phyloP scores from a whole-genome alignment of 306 rosid genomes.

The Trifolium repens region DNA sequence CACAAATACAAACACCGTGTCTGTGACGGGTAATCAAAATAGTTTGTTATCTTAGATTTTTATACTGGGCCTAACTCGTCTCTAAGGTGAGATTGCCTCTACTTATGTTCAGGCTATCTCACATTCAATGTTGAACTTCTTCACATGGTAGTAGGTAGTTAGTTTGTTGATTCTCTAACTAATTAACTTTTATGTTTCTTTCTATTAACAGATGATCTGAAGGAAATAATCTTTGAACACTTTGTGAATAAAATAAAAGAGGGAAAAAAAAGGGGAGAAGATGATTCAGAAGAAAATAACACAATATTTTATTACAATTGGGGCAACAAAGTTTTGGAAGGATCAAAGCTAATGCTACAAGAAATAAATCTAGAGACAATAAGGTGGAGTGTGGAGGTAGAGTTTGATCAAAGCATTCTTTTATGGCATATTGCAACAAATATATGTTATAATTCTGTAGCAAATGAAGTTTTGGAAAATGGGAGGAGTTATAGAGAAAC shows the following conservation, averaged over 20 bases:
- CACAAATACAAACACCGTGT: no score
- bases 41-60: no score
- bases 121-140: no score
- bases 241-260: background rate
- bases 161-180: no score
- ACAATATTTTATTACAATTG: background rate
- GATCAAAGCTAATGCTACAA: background rate
- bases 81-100: no score
- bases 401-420: slow-evolving; percentile 44
- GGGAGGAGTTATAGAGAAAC: background rate
- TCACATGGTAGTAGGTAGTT: no score
- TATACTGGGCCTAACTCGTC: no score
- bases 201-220: background rate
- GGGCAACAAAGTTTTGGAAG: background rate
- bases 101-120: no score
- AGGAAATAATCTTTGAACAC: background rate
- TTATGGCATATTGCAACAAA: slow-evolving; percentile 47
- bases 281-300: background rate
- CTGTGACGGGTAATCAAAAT: no score
- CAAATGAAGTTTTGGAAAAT: background rate
- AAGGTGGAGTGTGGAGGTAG: slow-evolving; percentile 5
- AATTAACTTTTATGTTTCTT: no score
- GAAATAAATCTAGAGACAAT: background rate
- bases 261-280: background rate
- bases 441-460: slow-evolving; percentile 28